Evolutionary conservation across 1,139 yeast species (phyloP).

Genomic region (Nadsonia commutata): DNA sequence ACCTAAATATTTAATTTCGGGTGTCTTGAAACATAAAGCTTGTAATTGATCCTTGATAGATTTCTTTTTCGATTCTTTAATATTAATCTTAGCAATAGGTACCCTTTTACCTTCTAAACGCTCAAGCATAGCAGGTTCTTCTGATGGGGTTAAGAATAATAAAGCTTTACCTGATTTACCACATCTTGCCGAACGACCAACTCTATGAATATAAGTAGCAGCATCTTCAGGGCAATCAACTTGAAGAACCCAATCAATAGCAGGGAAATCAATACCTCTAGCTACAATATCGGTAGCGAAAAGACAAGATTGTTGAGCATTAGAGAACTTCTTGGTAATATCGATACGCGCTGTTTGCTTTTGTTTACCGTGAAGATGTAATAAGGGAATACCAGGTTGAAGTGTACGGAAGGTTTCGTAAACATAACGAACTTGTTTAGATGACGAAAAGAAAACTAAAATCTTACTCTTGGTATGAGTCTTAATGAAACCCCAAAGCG

Average conservation of each 20-base stretch:
- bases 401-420: constrained; percentile 82
- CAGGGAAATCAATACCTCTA: constrained; percentile 92
- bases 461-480: constrained; percentile 78
- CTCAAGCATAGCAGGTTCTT: constrained; percentile 62
- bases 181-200: constrained; percentile 90
- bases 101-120: constrained; percentile 50
- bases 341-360: constrained; percentile 89
- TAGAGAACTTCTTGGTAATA: constrained; percentile 70
- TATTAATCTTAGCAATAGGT: constrained; percentile 56
- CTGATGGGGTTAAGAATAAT: constrained; percentile 69
- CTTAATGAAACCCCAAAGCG: constrained; percentile 77
- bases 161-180: constrained; percentile 82
- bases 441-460: constrained; percentile 77
- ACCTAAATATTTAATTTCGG: constrained; percentile 80
- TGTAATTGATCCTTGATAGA: constrained; percentile 75
- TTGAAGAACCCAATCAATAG: constrained; percentile 95
- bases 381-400: constrained; percentile 89
- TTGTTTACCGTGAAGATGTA: constrained; percentile 90
- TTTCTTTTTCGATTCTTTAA: constrained; percentile 64
- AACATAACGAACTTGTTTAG: constrained; percentile 88
- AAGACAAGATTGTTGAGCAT: constrained; percentile 75
- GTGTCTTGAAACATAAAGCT: constrained; percentile 80
- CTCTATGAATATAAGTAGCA: constrained; percentile 91
- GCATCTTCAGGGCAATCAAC: constrained; percentile 93
- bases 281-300: constrained; percentile 97